Percentiles rank a stretch among this genome's conserved stretches.
These are phyloP conservation scores for Cladorrhinum sp. DNA, from an alignment of 2,329 filamentous ascomycete species.

Conservation along the genomic window DNA sequence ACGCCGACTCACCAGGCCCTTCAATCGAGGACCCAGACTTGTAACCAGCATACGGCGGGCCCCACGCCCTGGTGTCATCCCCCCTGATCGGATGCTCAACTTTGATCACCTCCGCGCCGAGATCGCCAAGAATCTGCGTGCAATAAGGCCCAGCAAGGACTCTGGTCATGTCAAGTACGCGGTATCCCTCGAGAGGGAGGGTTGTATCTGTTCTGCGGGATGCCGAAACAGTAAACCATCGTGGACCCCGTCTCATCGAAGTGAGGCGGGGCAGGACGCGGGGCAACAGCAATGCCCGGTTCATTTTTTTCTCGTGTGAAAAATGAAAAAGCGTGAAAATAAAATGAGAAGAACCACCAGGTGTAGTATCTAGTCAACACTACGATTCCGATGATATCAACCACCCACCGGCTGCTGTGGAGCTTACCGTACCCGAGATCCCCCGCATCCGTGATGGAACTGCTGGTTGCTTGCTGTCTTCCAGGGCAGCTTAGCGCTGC, in stretches of 20 bases:
- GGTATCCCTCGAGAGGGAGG: slow-evolving; percentile 76
- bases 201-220: slow-evolving; percentile 21
- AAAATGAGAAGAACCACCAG: not conserved
- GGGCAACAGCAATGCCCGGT: not conserved
- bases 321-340: no score
- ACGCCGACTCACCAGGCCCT: slow-evolving; percentile 88
- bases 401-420: not conserved
- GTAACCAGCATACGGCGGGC: slow-evolving; percentile 87
- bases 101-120: slow-evolving; percentile 96
- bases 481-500: not conserved
- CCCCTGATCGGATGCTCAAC: slow-evolving; percentile 88
- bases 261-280: not conserved
- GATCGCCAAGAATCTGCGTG: slow-evolving; percentile 92
- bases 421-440: not conserved
- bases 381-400: not conserved
- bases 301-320: not conserved
- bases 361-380: no score
- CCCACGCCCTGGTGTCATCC: slow-evolving; percentile 95
- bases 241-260: not conserved
- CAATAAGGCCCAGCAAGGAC: slow-evolving; percentile 97
- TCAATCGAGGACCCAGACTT: slow-evolving; percentile 53
- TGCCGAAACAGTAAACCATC: slow-evolving; percentile 18
- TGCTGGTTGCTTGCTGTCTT: not conserved
- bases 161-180: slow-evolving; percentile 93
- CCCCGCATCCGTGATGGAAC: not conserved